Conservation (phyloP, 345 rosid species). For the Hypericum androsaemum region DNA sequence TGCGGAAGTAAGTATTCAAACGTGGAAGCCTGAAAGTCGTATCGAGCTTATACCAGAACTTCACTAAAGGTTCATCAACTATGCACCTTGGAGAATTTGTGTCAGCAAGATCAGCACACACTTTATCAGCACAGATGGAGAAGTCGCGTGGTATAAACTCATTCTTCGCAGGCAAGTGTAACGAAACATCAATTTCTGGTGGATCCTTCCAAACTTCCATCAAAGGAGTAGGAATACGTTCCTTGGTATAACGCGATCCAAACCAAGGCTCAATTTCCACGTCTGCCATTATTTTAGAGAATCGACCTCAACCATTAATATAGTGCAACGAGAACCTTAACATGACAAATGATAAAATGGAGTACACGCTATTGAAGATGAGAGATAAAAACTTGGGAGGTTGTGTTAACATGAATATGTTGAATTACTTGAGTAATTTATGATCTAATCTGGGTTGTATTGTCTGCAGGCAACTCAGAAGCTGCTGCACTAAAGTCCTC, state of each 20-base stretch:
- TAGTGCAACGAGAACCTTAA: background rate
- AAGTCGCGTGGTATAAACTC: conserved; percentile 83
- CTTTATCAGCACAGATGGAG: conserved; percentile 44
- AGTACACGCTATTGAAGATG: no score
- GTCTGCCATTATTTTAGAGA: conserved; percentile 33
- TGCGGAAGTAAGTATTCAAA: conserved; percentile 71
- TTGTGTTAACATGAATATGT: no score
- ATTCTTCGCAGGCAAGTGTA: conserved; percentile 74
- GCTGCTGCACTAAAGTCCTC: no score
- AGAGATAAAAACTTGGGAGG: no score
- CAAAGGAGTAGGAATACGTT: conserved; percentile 53
- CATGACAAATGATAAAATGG: no score
- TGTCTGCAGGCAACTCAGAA: no score
- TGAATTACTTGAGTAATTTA: no score
- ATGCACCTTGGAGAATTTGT: conserved; percentile 52
- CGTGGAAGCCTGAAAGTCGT: conserved; percentile 76
- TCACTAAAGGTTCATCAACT: conserved; percentile 67
- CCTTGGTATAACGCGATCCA: conserved; percentile 61
- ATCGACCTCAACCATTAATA: conserved; percentile 4
- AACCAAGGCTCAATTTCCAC: conserved; percentile 79
- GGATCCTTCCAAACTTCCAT: conserved; percentile 77
- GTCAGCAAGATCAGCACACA: conserved; percentile 18
- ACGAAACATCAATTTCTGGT: conserved; percentile 47
- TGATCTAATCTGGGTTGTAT: no score
- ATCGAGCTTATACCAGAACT: conserved; percentile 95